Evolutionary conservation across 2,329 filamentous ascomycete genomes (phyloP).

Genomic region (Parastagonospora avenae): DNA sequence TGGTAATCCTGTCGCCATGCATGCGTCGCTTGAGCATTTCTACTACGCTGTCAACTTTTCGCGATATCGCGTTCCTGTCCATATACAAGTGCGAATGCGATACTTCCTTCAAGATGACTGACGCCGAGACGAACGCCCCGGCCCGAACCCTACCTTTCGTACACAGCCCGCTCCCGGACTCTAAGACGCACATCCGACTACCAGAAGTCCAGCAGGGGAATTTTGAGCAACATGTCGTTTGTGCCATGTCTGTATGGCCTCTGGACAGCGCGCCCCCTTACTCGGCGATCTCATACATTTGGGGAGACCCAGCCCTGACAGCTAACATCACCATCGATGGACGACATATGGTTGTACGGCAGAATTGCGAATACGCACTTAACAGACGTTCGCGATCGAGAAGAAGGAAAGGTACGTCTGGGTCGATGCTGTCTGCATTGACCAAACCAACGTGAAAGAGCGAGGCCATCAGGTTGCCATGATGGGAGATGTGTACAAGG

Average conservation of each 20-base stretch:
- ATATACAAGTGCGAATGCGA: neutral
- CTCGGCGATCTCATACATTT: constrained; percentile 36
- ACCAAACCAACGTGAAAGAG: constrained; percentile 19
- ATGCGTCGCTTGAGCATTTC: too few species aligned
- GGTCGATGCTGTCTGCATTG: constrained; percentile 19
- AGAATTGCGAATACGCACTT: constrained; percentile 5
- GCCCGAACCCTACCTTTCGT: neutral
- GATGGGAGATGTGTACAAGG: constrained; percentile 14
- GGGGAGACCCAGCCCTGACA: constrained; percentile 18
- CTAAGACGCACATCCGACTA: constrained; percentile 1
- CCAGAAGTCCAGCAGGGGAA: neutral
- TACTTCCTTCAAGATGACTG: neutral
- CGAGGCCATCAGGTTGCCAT: constrained; percentile 15
- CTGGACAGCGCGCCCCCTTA: constrained; percentile 27
- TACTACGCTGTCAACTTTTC: too few species aligned
- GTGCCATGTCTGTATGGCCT: neutral
- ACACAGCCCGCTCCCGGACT: constrained; percentile 2
- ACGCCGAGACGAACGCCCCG: neutral
- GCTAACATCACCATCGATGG: neutral
- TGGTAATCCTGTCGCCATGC: too few species aligned
- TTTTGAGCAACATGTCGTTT: neutral
- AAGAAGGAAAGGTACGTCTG: neutral
- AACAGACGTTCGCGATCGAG: neutral
- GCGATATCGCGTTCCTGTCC: neutral
- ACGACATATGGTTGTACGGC: neutral